Evolutionary conservation across 176 grass and related monocot genomes (phyloP).

Genomic region (Triticum dicoccoides): DNA sequence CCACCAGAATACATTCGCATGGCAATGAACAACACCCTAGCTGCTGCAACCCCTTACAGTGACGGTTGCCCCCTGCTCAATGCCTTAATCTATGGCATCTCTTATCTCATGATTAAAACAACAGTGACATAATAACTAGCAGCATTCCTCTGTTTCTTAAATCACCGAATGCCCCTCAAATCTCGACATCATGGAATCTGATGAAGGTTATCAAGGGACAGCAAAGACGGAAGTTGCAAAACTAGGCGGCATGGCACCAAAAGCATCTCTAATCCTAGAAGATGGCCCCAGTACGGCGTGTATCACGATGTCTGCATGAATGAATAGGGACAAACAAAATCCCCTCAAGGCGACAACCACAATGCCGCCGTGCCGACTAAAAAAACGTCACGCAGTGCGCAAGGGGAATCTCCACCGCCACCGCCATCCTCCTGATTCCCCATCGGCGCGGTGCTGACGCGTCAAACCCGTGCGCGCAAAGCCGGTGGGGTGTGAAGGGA

Average conservation of each 20-base stretch:
- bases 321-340: slow-evolving; percentile 14
- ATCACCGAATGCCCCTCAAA: neutral
- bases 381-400: neutral
- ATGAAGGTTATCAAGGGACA: neutral
- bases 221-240: neutral
- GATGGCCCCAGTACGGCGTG: neutral
- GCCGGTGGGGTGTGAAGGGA: neutral
- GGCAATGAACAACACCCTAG: neutral
- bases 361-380: too few relatives aligned
- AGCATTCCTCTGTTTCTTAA: neutral
- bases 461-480: neutral
- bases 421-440: neutral
- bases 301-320: slow-evolving; percentile 1
- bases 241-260: neutral
- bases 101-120: neutral
- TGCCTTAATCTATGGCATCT: neutral
- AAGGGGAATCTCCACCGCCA: slow-evolving; percentile 18
- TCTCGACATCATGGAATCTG: neutral
- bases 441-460: neutral
- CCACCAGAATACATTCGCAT: neutral
- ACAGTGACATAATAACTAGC: neutral
- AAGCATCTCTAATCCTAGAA: neutral
- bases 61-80: neutral
- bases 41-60: neutral
- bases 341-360: slow-evolving; percentile 8